Conservation (phyloP, 2,329 filamentous ascomycete species). For the Alternaria sp. region DNA sequence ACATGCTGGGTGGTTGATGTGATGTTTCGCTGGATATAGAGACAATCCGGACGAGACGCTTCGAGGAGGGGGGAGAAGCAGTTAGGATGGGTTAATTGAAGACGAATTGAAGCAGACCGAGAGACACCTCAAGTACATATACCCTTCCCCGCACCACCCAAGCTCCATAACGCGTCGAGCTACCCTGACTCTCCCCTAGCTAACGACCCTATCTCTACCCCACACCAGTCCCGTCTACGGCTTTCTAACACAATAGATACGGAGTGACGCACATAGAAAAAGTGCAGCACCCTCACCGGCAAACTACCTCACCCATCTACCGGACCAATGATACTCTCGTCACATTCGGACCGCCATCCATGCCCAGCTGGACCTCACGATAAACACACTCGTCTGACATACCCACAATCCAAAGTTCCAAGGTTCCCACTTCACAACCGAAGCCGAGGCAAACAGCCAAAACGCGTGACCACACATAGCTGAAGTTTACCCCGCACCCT, state of each 20-base stretch:
- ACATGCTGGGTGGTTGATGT: background rate
- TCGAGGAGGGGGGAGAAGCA: background rate
- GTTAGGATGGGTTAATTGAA: background rate
- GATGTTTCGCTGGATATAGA: background rate
- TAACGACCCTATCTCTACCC: background rate
- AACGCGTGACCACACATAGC: background rate
- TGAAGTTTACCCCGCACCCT: conserved; percentile 10
- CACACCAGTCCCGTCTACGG: background rate
- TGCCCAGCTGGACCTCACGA: background rate
- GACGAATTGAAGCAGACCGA: background rate
- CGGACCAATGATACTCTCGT: background rate
- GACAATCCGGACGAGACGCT: background rate
- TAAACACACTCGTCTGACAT: no score
- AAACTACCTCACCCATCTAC: background rate
- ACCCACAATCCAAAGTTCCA: no score
- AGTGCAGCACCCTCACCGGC: background rate
- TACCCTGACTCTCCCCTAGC: background rate
- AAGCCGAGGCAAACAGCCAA: background rate
- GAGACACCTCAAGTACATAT: background rate
- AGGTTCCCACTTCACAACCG: no score
- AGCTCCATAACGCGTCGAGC: background rate
- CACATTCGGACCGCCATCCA: background rate
- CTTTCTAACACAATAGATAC: background rate
- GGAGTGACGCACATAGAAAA: background rate
- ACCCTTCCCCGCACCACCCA: background rate